phyloP scores from a whole-genome alignment of 139 green algal genomes.

The Desmodesmus armatus region DNA sequence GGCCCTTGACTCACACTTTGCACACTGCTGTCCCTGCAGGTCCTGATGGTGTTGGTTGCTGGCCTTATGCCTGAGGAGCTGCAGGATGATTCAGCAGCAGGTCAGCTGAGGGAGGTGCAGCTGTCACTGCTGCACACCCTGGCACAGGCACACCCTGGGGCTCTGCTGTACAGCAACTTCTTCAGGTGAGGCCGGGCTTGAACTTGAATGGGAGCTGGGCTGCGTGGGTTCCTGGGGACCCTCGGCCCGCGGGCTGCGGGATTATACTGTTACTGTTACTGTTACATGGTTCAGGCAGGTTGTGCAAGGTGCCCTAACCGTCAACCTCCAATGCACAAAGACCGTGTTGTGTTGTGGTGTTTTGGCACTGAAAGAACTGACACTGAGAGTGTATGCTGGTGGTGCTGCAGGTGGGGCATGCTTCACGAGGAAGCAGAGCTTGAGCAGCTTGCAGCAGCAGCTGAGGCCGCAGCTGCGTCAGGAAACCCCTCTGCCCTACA shows the following conservation, averaged over 20 bases:
- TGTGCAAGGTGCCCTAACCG: no score
- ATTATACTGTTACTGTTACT: no score
- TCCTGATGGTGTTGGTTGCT: conserved; percentile 31
- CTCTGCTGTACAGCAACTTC: conserved; percentile 37
- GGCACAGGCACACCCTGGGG: background rate
- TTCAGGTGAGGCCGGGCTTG: conserved; percentile 35
- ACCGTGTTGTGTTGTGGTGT: no score
- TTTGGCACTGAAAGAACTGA: no score
- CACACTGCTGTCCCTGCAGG: no score
- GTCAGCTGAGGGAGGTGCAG: background rate
- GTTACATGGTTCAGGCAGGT: no score
- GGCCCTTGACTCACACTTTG: no score
- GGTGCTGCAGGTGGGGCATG: conserved; percentile 21
- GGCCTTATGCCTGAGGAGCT: conserved; percentile 39
- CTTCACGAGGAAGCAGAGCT: conserved; percentile 11
- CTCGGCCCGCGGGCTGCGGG: no score
- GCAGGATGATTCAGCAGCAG: conserved; percentile 15
- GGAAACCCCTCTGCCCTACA: background rate
- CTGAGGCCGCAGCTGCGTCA: background rate
- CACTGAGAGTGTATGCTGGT: no score
- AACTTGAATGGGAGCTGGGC: no score
- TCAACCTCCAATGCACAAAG: no score
- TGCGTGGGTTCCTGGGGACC: no score
- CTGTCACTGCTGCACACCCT: conserved; percentile 22
- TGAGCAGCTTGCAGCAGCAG: conserved; percentile 8